Conservation (phyloP, 208 protist genomes). For the Leishmania braziliensis region DNA sequence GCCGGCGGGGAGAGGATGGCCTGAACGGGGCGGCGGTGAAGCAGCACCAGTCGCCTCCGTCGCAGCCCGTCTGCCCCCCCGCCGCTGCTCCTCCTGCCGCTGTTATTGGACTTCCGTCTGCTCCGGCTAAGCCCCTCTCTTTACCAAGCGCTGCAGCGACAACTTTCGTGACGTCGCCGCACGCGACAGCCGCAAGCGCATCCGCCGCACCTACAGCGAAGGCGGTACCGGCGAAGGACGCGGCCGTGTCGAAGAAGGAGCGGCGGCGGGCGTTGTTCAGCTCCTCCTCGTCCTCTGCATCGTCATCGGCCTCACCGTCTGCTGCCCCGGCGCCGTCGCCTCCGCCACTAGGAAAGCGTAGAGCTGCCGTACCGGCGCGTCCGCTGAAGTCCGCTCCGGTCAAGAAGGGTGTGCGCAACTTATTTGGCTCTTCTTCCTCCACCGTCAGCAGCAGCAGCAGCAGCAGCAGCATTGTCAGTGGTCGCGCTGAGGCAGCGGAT, state of each 20-base stretch:
- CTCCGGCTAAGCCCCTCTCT: background rate
- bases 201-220: conserved; percentile 3
- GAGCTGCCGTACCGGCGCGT: background rate
- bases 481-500: background rate
- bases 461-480: background rate
- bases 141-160: background rate
- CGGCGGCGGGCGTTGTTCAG: conserved; percentile 24
- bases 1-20: conserved; percentile 2
- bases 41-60: background rate
- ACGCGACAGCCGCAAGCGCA: background rate
- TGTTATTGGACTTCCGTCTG: background rate
- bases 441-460: background rate
- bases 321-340: conserved; percentile 1
- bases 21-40: background rate
- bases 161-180: conserved; percentile 5
- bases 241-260: conserved; percentile 3
- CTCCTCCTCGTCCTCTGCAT: conserved; percentile 30
- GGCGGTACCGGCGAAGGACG: background rate
- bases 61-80: background rate
- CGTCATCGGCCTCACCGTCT: conserved; percentile 3
- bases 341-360: background rate
- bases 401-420: conserved; percentile 1
- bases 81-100: background rate
- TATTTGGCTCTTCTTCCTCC: background rate
- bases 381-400: background rate